Evolutionary conservation across 2,329 filamentous ascomycete species (phyloP), one percentile per base, ranked within the genome.

Genomic region (Thielaviopsis populi): DNA sequence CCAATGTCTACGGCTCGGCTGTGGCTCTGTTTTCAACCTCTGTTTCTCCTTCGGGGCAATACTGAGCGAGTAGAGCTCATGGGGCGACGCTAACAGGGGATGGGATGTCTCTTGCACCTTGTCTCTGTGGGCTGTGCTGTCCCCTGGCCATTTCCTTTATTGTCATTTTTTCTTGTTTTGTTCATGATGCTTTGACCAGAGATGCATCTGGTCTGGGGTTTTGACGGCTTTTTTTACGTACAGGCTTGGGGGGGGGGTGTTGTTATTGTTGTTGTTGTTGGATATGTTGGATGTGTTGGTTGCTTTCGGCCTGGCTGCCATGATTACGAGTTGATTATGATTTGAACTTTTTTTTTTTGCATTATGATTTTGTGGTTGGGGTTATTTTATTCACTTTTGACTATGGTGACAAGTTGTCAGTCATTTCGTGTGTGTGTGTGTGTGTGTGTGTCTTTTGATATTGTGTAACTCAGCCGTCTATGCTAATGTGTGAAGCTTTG

Each of bases 1-100:
- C 81, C 64, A 86, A 83, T 73, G 83, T 78, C 69, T 88, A 84
- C 70, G 85, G 83, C 69, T 82, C 81, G 3, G 81, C 83, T 30
- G 73, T 87, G 65, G 81, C 82, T 30, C 69, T 77, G 60, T 84
- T 84, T 71, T 67, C 67, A 60, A 65, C 69, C 50, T 66, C 61
- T 30, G 54, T 54, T 46, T 64, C 53, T n/a, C 53, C 50, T 54
- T 54, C 13, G 15, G 53, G 53, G 24, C 27, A 30, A 10, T 56
- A 56, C 53, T 56, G 30, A 56, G 30, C 30, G 27, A 33, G 53
- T 56, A 56, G 27, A 33, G 15, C 8, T 33, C 53, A 19, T n/a
- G 17, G 37, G 17, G 19, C 48, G 59, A 24, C 27, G 24, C 22
- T 41, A 11, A 54, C 60, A 1, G 30, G 43, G 46, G 17, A 24